phyloP scores from a whole-genome alignment of 495 filamentous ascomycete species.

The Penicillium odoratum region DNA sequence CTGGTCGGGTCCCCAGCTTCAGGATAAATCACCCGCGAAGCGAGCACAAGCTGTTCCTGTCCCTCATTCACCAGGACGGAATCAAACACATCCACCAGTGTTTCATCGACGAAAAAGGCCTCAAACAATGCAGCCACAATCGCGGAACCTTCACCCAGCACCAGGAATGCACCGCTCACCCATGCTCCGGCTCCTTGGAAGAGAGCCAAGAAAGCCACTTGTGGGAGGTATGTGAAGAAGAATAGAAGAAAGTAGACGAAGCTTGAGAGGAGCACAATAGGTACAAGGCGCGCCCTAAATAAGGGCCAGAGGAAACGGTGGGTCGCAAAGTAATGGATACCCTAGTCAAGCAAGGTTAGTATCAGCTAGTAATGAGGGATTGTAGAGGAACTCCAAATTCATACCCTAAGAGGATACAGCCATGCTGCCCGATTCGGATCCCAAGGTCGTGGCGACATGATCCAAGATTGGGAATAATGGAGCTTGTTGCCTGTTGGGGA shows the following conservation, averaged over 20 bases:
- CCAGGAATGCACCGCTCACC: slow-evolving; percentile 62
- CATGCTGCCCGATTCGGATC: slow-evolving; percentile 46
- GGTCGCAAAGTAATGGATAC: slow-evolving; percentile 58
- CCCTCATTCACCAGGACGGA: slow-evolving; percentile 62
- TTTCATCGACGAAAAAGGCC: slow-evolving; percentile 68
- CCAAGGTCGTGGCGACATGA: slow-evolving; percentile 24
- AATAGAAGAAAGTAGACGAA: slow-evolving; percentile 64
- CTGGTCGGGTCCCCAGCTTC: slow-evolving; percentile 53
- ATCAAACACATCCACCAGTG: slow-evolving; percentile 68
- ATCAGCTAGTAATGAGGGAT: background rate
- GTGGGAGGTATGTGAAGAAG: slow-evolving; percentile 59
- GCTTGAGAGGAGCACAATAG: slow-evolving; percentile 56
- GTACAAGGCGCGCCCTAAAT: slow-evolving; percentile 57
- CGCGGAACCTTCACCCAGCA: slow-evolving; percentile 64
- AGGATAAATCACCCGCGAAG: slow-evolving; percentile 54
- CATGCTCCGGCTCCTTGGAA: slow-evolving; percentile 62
- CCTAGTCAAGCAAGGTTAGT: slow-evolving; percentile 35
- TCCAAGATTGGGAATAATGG: background rate
- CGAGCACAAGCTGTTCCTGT: slow-evolving; percentile 55
- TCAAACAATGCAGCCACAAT: slow-evolving; percentile 64
- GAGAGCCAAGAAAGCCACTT: slow-evolving; percentile 64
- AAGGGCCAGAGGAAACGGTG: slow-evolving; percentile 66
- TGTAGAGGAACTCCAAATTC: slow-evolving; percentile 8
- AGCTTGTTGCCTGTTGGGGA: background rate
- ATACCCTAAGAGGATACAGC: slow-evolving; percentile 57